Evolutionary conservation across 768 basidiomycete species (phyloP), one percentile per base, ranked within the genome.

Genomic region (Lentinus brumalis): DNA sequence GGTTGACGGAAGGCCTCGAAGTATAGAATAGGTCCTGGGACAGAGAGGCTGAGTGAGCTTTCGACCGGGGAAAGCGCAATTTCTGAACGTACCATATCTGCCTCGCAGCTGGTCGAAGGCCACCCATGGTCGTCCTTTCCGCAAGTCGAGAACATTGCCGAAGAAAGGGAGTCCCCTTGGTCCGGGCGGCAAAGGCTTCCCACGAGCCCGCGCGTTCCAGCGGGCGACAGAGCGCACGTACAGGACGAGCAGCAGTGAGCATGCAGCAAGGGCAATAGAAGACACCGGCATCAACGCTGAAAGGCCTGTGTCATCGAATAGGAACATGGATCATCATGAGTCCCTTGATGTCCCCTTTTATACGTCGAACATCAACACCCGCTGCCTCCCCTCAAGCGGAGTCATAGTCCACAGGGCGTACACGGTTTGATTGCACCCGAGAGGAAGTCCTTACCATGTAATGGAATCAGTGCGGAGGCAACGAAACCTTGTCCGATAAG

Each of bases 141-240:
- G 66, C 14, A 68, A 47, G 31, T 67, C 60, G 14, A 66, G 39
- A 7, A 68, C 30, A 44, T 68, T 71, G 0, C 71, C 71, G 8
- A 71, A 40, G 7, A 71, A 44, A 4, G 69, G 65, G 45, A 41
- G 49, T 10, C 60, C 53, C 38, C 63, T 63, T 35, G 71, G 71
- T n/a, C 70, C 68, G 11, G 70, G 69, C 4, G 70, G 70, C 15
- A 53, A 40, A 42, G 21, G 53, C 14, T 11, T 12, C 6, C 53
- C 40, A 40, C 53, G 11, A 6, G 53, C 3, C 15, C 53, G 53
- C 14, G 35, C 8, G 0, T 7, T 8, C 53, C 53, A 30, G 26
- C 11, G 4, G 14, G 14, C 15, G 6, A 5, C 4, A 5, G 42
- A 44, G 18, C 18, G 42, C 15, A 44, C 15, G 18, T 44, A 44